Evolutionary conservation across 2,329 filamentous ascomycete genomes (phyloP), one percentile per base, ranked within the genome.

Genomic region (Coccinonectria pachysandricola): DNA sequence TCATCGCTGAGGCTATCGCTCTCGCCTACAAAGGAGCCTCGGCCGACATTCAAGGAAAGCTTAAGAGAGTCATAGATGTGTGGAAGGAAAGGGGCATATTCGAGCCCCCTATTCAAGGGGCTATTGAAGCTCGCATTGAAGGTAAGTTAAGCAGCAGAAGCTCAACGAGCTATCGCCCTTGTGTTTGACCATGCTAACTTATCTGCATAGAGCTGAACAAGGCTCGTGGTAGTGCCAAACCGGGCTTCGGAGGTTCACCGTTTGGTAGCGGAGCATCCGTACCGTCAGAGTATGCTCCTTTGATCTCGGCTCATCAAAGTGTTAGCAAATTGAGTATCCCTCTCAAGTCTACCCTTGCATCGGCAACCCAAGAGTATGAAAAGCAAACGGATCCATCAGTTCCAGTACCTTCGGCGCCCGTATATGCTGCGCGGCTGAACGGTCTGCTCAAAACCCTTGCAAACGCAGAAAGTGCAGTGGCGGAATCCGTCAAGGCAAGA

Each of bases 71-170:
- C 1, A 74, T 96, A 3, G 88, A 96, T 46, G 91, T 98, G 11
- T 98, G 91, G 91, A 79, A 79, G 48, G 76, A 88, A 45, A 71
- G 91, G 18, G 61, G 65, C 27, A 91, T 98, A 23, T 98, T 98
- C 45, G 84, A 92, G 35, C 54, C 54, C 1, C 71, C 79, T 1
- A 82, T 94, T 24, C 79, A 94, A 50, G 73, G 77, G 30, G 79
- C 80, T 2, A 75, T 95, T 27, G 88, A 96, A 49, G 62, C 71
- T 31, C 71, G 81, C 15, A 65, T 96, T 27, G 76, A 85, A 39
- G 85, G 84, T 88, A 18, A 23, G 40, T 36, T 8, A 21, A 26
- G 6, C 8, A 5, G 21, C 12, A 6, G 15, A 7, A n/a, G n/a
- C n/a, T n/a, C n/a, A n/a, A n/a, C n/a, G n/a, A n/a, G n/a, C n/a